phyloP scores from a whole-genome alignment of 306 rosid species.

The Acacia crassicarpa region DNA sequence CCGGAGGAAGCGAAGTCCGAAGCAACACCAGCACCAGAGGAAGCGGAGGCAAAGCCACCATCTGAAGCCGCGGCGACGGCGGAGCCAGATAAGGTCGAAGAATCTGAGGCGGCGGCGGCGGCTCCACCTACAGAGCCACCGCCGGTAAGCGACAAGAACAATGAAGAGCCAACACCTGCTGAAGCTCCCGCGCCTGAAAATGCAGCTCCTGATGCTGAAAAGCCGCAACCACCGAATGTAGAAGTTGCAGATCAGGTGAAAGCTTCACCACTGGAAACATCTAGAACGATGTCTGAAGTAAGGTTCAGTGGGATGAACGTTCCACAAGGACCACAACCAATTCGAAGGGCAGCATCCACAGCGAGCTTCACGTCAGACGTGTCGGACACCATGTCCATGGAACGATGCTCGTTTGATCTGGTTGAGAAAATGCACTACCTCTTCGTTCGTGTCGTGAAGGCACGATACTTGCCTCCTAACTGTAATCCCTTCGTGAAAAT shows the following conservation, averaged over 20 bases:
- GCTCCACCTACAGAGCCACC: conserved; percentile 11
- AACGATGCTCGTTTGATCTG: conserved; percentile 72
- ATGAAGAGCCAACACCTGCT: conserved; percentile 16
- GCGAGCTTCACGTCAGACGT: conserved; percentile 42
- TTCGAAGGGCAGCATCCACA: conserved; percentile 34
- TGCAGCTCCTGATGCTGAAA: background rate
- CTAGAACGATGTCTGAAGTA: conserved; percentile 30
- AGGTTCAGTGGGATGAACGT: conserved; percentile 41
- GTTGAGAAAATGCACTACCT: conserved; percentile 94
- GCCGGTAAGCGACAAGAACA: conserved; percentile 23
- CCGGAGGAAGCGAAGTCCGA: conserved; percentile 4
- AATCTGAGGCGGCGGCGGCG: background rate
- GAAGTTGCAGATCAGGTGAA: conserved; percentile 23
- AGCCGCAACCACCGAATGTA: background rate
- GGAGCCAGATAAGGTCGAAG: conserved; percentile 1
- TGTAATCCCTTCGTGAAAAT: conserved; percentile 58
- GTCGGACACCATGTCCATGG: conserved; percentile 43
- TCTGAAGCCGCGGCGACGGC: background rate
- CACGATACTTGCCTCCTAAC: conserved; percentile 57
- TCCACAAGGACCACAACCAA: conserved; percentile 51
- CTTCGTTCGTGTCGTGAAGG: conserved; percentile 74
- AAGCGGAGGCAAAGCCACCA: conserved; percentile 12
- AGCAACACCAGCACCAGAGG: background rate
- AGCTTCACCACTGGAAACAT: background rate
- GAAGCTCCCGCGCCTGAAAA: background rate